Evolutionary conservation across 2,329 filamentous ascomycete genomes (phyloP).

Genomic region (Aspergillus novoparasiticus): DNA sequence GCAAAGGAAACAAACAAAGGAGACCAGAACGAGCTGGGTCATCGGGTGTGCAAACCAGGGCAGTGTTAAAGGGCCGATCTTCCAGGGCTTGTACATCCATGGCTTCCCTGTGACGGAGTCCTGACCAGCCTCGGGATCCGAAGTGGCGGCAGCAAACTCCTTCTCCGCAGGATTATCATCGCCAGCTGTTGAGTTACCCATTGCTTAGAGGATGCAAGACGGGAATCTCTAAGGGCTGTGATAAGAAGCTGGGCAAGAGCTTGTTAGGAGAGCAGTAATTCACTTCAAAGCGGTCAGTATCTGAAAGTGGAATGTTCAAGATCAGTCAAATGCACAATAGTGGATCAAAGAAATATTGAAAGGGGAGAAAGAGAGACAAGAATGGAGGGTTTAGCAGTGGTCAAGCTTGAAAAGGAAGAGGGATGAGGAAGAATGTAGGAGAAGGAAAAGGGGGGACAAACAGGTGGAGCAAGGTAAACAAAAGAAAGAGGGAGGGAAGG

Average conservation of each 20-base stretch:
- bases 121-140: conserved; percentile 28
- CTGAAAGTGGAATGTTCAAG: background rate
- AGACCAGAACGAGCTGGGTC: conserved; percentile 71
- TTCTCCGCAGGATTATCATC: conserved; percentile 20
- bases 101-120: conserved; percentile 35
- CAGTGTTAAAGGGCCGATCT: conserved; percentile 56
- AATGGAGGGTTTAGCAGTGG: background rate
- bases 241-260: background rate
- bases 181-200: conserved; percentile 13
- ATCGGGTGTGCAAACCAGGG: conserved; percentile 74
- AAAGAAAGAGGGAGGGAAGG: background rate
- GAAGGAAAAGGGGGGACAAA: background rate
- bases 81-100: conserved; percentile 70
- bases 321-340: background rate
- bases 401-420: background rate
- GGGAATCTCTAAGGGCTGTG: background rate
- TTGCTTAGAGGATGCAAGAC: conserved; percentile 5
- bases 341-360: background rate
- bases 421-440: conserved; percentile 1
- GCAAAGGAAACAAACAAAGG: conserved; percentile 71
- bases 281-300: background rate
- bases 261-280: background rate
- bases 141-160: conserved; percentile 15
- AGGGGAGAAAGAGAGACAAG: background rate
- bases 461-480: background rate